phyloP scores from a whole-genome alignment of 257 asterid species.

The Penstemon eatonii region DNA sequence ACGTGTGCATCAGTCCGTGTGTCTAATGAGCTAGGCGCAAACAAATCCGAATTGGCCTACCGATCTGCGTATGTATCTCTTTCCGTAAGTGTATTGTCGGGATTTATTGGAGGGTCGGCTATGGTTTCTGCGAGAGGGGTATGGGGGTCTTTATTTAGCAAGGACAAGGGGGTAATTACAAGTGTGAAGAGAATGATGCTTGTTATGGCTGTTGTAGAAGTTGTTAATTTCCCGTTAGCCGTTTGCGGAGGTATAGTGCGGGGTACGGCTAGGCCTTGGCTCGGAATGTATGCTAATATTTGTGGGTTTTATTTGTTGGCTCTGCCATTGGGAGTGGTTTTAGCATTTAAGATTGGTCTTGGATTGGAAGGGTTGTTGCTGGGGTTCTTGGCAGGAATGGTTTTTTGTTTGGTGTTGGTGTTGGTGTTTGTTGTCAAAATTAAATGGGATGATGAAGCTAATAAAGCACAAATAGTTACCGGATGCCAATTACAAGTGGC shows the following conservation, averaged over 20 bases:
- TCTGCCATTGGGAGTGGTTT: constrained; percentile 58
- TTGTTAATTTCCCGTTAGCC: constrained; percentile 71
- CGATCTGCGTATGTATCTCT: constrained; percentile 47
- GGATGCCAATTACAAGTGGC: too few species aligned
- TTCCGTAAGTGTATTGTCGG: constrained; percentile 30
- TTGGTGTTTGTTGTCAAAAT: constrained; percentile 56
- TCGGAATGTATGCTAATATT: constrained; percentile 71
- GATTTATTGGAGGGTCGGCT: constrained; percentile 46
- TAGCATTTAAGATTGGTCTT: constrained; percentile 54
- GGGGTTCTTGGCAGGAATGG: constrained; percentile 68
- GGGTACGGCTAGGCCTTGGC: constrained; percentile 82
- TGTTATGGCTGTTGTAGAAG: constrained; percentile 63
- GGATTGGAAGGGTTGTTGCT: constrained; percentile 73
- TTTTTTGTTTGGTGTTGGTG: constrained; percentile 56
- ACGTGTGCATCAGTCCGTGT: constrained; percentile 77
- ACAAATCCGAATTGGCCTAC: constrained; percentile 36
- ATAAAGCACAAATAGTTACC: constrained; percentile 45
- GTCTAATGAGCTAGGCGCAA: constrained; percentile 79
- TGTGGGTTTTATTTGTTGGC: constrained; percentile 73
- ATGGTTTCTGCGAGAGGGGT: constrained; percentile 55
- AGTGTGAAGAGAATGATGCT: constrained; percentile 54
- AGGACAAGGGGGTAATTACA: constrained; percentile 42
- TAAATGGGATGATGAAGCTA: constrained; percentile 70
- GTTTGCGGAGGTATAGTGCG: constrained; percentile 89
- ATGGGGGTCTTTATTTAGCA: constrained; percentile 74